These are phyloP conservation scores for Fusarium sp. DNA, from an alignment of 2,329 filamentous ascomycete species.

Conservation along the genomic window DNA sequence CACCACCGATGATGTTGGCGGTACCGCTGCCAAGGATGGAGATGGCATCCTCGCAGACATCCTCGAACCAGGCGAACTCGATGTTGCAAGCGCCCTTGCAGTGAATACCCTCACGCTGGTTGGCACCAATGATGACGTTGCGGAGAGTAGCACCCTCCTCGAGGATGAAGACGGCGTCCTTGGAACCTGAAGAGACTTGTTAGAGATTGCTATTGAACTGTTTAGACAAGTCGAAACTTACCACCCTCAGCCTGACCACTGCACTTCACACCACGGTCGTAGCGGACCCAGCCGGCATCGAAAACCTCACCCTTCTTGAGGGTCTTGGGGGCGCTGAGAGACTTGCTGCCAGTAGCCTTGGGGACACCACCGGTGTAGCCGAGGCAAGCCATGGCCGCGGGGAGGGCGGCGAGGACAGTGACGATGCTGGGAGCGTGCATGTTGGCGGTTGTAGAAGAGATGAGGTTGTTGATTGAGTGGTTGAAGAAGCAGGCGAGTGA, in stretches of 20 bases:
- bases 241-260: constrained; percentile 57
- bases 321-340: constrained; percentile 47
- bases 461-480: not conserved
- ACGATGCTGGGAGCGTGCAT: constrained; percentile 35
- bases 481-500: not conserved
- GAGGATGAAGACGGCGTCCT: constrained; percentile 57
- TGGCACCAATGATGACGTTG: constrained; percentile 60
- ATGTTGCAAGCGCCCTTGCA: constrained; percentile 58
- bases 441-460: constrained; percentile 1
- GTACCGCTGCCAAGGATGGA: constrained; percentile 42
- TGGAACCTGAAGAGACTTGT: constrained; percentile 8
- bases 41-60: constrained; percentile 56
- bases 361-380: constrained; percentile 48
- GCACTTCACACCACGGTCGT: constrained; percentile 57
- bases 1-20: constrained; percentile 57
- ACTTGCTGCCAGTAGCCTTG: constrained; percentile 44
- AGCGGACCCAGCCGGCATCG: constrained; percentile 51
- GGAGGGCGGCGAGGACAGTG: constrained; percentile 34
- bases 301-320: constrained; percentile 44
- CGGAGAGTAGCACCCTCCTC: constrained; percentile 56
- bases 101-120: constrained; percentile 61
- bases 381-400: constrained; percentile 47
- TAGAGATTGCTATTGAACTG: fast-evolving
- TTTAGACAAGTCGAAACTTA: constrained; percentile 34
- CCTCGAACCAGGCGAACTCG: constrained; percentile 63